A percentile compares a stretch with the other conserved stretches of the same genome.
Conservation (phyloP, 176 grass and related monocot species). For the Musa schizocarpa region DNA sequence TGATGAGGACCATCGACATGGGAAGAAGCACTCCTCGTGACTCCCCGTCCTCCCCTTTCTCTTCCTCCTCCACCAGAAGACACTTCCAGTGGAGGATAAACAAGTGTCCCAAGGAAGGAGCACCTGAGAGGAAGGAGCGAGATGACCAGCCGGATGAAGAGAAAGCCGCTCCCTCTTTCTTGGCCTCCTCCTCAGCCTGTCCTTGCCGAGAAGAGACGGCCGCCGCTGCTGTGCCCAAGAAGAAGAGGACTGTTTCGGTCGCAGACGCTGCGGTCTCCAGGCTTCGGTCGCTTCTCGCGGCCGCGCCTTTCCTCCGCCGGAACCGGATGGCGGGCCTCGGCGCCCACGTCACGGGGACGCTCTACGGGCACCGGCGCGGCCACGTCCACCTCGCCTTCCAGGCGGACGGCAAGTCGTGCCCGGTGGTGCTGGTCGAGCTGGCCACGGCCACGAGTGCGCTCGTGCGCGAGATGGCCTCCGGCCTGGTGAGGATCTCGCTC, state of each 20-base stretch:
- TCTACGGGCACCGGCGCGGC: slow-evolving; percentile 7
- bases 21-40: slow-evolving; percentile 1
- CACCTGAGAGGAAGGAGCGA: not conserved
- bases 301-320: not conserved
- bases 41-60: not conserved
- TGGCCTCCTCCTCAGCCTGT: not conserved
- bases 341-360: not conserved
- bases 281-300: not conserved
- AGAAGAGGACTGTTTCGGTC: not conserved
- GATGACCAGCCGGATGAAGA: not conserved
- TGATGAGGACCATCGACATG: not conserved
- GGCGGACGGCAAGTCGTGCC: not conserved
- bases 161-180: not conserved
- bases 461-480: slow-evolving; percentile 9
- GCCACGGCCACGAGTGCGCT: not conserved
- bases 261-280: not conserved
- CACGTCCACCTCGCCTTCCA: slow-evolving; percentile 10
- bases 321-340: not conserved
- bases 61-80: not conserved
- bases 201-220: not conserved
- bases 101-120: not conserved
- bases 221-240: not conserved
- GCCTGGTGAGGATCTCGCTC: slow-evolving; percentile 3
- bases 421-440: slow-evolving; percentile 1
- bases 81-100: not conserved